Evolutionary conservation across 2,329 filamentous ascomycete genomes (phyloP).

Genomic region (Fusarium vanettenii): DNA sequence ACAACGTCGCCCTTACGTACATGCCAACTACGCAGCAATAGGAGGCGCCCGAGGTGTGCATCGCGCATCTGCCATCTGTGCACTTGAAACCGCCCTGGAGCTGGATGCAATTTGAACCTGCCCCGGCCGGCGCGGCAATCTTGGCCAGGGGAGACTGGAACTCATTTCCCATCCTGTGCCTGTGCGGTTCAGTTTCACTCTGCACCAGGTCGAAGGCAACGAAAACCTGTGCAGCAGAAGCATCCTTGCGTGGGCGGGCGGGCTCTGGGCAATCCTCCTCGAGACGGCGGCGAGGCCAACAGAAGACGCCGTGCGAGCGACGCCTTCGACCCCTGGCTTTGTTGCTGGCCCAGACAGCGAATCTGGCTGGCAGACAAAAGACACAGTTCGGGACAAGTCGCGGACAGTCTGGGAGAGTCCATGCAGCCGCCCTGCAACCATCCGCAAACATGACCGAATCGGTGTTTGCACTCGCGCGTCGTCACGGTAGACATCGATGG

Average conservation of each 20-base stretch:
- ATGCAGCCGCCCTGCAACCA: neutral
- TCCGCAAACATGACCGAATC: neutral
- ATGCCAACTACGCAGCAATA: neutral
- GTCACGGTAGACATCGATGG: neutral
- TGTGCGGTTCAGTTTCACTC: slow-evolving; percentile 13
- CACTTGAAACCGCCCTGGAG: slow-evolving; percentile 4
- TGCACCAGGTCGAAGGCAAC: neutral
- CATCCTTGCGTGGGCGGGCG: neutral
- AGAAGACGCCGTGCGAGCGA: neutral
- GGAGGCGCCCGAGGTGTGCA: neutral
- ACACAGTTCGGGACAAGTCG: neutral
- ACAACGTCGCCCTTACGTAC: neutral
- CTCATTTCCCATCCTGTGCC: slow-evolving; percentile 6
- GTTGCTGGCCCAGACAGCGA: neutral
- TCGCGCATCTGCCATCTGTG: neutral
- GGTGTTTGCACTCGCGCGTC: neutral
- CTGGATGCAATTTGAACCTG: slow-evolving; percentile 1
- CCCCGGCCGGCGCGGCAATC: neutral
- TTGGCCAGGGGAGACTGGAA: neutral
- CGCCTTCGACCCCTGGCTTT: neutral
- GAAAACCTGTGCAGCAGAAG: neutral
- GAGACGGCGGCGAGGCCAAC: neutral
- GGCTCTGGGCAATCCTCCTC: neutral
- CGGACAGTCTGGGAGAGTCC: neutral
- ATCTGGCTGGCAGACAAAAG: neutral